Base-by-base conservation (phyloP, 495 filamentous ascomycete species). In the Acidomyces sp. region DNA sequence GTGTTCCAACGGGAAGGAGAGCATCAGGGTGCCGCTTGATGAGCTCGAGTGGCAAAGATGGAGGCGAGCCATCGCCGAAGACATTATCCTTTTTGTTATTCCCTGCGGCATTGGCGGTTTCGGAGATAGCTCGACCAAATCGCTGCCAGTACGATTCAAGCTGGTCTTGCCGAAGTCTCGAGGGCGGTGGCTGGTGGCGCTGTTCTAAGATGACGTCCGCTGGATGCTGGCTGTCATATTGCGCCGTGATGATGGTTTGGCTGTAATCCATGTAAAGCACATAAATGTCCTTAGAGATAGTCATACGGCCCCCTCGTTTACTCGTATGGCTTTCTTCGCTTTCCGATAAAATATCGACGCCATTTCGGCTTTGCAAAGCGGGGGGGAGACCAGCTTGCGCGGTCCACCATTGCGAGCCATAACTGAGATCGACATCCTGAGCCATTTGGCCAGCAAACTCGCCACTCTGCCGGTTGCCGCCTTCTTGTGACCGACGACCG, bases 201-300 rank as follows among this genome's bases (percentile, higher is more conserved):
- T 97, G 90, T 47, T 92, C 83, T 6, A 95, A 57, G 2, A 65
- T 60, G 7, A 77, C 78, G 49, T 85, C 77, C 25, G 68, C 60
- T 6, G 82, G 72, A 51, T 93, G 77, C 31, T 75, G 68, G 2
- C 76, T 63, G 58, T 94, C 82, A 59, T 79, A 96, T 43, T 70
- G 77, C 21, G 77, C 82, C 0, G 77, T 82, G 52, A 96, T 72
- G 45, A 94, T 64, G 0, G 87, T 96, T 56, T 96, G 90, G 12
- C 87, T 95, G 58, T 96, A 96, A 60, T 97, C 90, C 43, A 84
- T 78, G 64, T 80, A 96, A 2, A 97, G 68, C 19, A 94, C 65
- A 53, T 79, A 93, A 21, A 94, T 69, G 37, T 85, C 77, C 47
- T 86, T 86, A 0, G 74, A 76, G 18, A 93, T 63, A 0, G 67